phyloP scores from a whole-genome alignment of 345 rosid genomes.

The Raphanus sativus region DNA sequence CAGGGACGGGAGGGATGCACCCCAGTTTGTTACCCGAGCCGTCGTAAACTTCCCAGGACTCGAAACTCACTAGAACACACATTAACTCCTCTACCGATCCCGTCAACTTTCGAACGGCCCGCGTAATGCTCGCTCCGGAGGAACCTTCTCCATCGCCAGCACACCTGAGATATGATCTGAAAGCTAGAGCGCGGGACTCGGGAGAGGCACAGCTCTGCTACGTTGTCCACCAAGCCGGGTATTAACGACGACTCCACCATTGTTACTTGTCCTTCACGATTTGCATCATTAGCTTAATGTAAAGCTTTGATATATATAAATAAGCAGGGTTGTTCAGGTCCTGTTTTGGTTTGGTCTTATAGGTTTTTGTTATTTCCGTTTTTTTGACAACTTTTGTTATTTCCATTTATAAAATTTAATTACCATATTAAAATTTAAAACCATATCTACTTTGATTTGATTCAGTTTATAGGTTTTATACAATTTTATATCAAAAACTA shows the following conservation, averaged over 20 bases:
- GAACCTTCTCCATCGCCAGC: background rate
- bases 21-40: background rate
- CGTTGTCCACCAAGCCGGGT: background rate
- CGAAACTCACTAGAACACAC: background rate
- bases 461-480: slow-evolving; percentile 11
- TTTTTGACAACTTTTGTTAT: too few species aligned
- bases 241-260: background rate
- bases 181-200: background rate
- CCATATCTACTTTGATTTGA: too few species aligned
- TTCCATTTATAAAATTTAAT: too few species aligned
- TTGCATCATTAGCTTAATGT: too few species aligned
- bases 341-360: too few species aligned
- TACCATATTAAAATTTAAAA: too few species aligned
- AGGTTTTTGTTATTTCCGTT: too few species aligned
- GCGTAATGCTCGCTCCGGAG: background rate
- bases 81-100: background rate
- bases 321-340: too few species aligned
- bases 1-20: background rate
- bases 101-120: background rate
- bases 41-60: background rate
- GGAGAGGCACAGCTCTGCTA: background rate
- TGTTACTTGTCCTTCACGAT: too few species aligned
- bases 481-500: too few species aligned
- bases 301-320: too few species aligned
- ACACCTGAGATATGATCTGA: background rate